Evolutionary conservation across 371 early-diverging fungal genomes (phyloP).

Genomic region (Actinomortierella ambigua): DNA sequence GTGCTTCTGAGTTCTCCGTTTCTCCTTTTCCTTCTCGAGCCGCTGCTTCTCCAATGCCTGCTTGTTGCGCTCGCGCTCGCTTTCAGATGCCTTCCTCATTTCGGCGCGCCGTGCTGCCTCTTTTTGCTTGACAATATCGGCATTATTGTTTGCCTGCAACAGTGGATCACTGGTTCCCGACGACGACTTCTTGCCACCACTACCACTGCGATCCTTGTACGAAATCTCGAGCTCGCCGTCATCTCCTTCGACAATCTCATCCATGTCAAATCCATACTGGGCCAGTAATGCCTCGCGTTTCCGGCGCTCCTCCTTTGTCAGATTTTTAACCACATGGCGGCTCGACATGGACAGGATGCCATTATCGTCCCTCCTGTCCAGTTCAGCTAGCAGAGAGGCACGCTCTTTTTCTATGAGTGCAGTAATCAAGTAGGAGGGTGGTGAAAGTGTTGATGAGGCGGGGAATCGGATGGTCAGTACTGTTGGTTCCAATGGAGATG

Average conservation of each 20-base stretch:
- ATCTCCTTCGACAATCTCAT: conserved; percentile 47
- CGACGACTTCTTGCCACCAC: conserved; percentile 3
- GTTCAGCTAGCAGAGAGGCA: conserved; percentile 14
- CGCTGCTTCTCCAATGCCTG: conserved; percentile 58
- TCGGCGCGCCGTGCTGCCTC: conserved; percentile 55
- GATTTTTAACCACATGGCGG: conserved; percentile 41
- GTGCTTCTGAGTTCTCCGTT: conserved; percentile 54
- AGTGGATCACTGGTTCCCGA: conserved; percentile 44
- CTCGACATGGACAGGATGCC: conserved; percentile 33
- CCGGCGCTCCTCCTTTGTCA: conserved; percentile 58
- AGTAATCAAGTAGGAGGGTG: too few relatives aligned
- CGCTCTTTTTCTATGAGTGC: conserved; percentile 26
- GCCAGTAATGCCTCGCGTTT: conserved; percentile 55
- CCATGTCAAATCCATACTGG: conserved; percentile 59
- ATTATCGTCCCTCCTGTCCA: conserved; percentile 8
- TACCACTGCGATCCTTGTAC: conserved; percentile 31
- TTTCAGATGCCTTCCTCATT: conserved; percentile 58
- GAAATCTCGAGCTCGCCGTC: conserved; percentile 43
- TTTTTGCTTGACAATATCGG: conserved; percentile 54
- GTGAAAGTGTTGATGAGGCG: too few relatives aligned
- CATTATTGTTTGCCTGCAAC: conserved; percentile 55
- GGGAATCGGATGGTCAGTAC: too few relatives aligned
- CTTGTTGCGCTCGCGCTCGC: conserved; percentile 60
- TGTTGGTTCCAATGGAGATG: too few relatives aligned
- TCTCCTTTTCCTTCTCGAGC: conserved; percentile 55